Evolutionary conservation across 78 protist genomes (phyloP).

Genomic region (Polysphondylium violaceum): DNA sequence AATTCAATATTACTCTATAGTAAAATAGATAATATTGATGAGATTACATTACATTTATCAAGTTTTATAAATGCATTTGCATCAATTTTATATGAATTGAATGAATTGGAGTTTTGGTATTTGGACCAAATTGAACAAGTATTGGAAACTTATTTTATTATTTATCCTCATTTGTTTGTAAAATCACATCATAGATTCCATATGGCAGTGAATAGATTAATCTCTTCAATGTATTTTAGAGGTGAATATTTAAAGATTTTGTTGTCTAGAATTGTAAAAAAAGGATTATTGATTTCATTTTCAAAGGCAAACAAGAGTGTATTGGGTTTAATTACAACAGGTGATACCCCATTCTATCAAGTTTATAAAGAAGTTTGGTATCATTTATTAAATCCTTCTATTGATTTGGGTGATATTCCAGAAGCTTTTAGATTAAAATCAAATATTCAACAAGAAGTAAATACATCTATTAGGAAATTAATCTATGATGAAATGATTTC

Average conservation of each 20-base stretch:
- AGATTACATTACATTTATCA: conserved; percentile 68
- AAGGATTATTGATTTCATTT: conserved; percentile 69
- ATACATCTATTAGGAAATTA: conserved; percentile 5
- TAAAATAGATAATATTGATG: conserved; percentile 57
- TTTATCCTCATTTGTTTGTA: conserved; percentile 53
- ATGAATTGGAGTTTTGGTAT: conserved; percentile 60
- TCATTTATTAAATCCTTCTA: conserved; percentile 34
- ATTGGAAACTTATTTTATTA: conserved; percentile 51
- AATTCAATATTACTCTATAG: background rate
- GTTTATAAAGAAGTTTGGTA: conserved; percentile 60
- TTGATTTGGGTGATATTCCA: conserved; percentile 5
- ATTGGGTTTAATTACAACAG: conserved; percentile 34
- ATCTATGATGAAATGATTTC: conserved; percentile 57
- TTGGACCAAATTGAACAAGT: conserved; percentile 41
- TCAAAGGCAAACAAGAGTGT: conserved; percentile 43
- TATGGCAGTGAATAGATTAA: conserved; percentile 38
- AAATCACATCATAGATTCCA: conserved; percentile 32
- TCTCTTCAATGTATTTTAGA: conserved; percentile 31
- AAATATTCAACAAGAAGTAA: background rate
- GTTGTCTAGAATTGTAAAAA: conserved; percentile 6
- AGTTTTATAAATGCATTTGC: conserved; percentile 87
- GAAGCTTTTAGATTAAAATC: background rate
- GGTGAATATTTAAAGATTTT: conserved; percentile 50
- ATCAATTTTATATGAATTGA: conserved; percentile 54
- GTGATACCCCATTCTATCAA: conserved; percentile 48